Conservation (phyloP, 2,329 filamentous ascomycete species). For the Drechmeria coniospora region DNA sequence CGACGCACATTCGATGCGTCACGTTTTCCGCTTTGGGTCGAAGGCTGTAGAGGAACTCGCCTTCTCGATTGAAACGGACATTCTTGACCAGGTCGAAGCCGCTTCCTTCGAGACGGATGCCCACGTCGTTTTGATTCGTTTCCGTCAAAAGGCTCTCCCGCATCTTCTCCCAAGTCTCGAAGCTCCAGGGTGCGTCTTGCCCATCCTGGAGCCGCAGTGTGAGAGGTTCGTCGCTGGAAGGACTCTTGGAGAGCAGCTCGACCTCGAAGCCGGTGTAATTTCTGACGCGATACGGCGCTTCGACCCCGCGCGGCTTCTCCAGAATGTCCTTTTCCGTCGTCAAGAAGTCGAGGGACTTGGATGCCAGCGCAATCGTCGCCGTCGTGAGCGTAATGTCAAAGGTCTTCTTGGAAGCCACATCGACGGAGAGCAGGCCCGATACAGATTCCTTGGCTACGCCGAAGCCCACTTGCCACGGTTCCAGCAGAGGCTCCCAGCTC, state of each 20-base stretch:
- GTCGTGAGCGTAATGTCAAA: slow-evolving; percentile 89
- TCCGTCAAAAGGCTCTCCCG: slow-evolving; percentile 84
- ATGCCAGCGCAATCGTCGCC: slow-evolving; percentile 81
- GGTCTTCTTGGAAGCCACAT: slow-evolving; percentile 75
- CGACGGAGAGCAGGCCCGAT: slow-evolving; percentile 64
- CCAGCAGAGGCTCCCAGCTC: slow-evolving; percentile 89
- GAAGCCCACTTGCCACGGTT: slow-evolving; percentile 92
- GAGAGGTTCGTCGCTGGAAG: slow-evolving; percentile 49
- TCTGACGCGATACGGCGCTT: slow-evolving; percentile 83
- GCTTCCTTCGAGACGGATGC: slow-evolving; percentile 76
- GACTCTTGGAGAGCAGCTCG: slow-evolving; percentile 63
- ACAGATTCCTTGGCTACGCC: slow-evolving; percentile 66
- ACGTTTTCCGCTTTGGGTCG: slow-evolving; percentile 75
- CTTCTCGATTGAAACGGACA: slow-evolving; percentile 84
- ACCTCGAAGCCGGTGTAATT: slow-evolving; percentile 94
- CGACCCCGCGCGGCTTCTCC: slow-evolving; percentile 78
- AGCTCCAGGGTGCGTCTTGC: slow-evolving; percentile 85
- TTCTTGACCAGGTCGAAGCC: slow-evolving; percentile 84
- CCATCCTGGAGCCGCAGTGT: slow-evolving; percentile 72
- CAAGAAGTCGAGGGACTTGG: slow-evolving; percentile 84
- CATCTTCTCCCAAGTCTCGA: slow-evolving; percentile 93
- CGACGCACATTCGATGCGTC: slow-evolving; percentile 79
- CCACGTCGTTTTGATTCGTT: slow-evolving; percentile 61
- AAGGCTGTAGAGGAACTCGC: slow-evolving; percentile 78
- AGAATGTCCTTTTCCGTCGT: slow-evolving; percentile 74